Percentiles rank a stretch among this genome's conserved stretches.
phyloP scores from a whole-genome alignment of 2,329 filamentous ascomycete genomes.

The Albophoma yamanashiensis region DNA sequence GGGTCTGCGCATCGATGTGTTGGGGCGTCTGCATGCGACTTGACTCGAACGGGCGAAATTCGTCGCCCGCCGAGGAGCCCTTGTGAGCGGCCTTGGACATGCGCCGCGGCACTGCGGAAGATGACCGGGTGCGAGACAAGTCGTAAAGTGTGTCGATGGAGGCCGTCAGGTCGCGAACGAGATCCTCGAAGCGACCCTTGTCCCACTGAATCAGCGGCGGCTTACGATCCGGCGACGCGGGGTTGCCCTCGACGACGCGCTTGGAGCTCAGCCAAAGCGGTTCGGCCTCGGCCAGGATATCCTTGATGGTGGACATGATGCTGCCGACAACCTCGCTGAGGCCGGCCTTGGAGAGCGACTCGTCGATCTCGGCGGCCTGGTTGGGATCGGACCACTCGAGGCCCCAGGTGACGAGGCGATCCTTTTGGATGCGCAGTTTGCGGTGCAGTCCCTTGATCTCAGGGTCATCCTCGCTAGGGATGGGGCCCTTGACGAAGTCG shows the following conservation, averaged over 20 bases:
- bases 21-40: conserved; percentile 51
- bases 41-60: conserved; percentile 43
- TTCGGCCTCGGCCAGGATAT: conserved; percentile 67
- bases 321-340: conserved; percentile 68
- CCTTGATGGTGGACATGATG: conserved; percentile 72
- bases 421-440: conserved; percentile 70
- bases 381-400: conserved; percentile 69
- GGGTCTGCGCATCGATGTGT: conserved; percentile 42
- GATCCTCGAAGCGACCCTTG: conserved; percentile 62
- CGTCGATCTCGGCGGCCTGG: conserved; percentile 59
- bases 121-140: conserved; percentile 54
- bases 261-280: conserved; percentile 56
- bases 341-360: conserved; percentile 60
- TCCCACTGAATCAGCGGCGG: conserved; percentile 51
- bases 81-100: conserved; percentile 23
- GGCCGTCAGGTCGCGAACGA: conserved; percentile 62
- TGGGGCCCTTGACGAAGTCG: conserved; percentile 58
- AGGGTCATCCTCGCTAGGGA: conserved; percentile 52
- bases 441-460: conserved; percentile 63
- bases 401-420: conserved; percentile 69
- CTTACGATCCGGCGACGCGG: conserved; percentile 41
- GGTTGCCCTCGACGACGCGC: conserved; percentile 26
- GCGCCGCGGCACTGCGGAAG: conserved; percentile 22
- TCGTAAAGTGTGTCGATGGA: conserved; percentile 75
- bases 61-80: conserved; percentile 27